Conservation (phyloP, 257 asterid species). For the Scutellaria minor region DNA sequence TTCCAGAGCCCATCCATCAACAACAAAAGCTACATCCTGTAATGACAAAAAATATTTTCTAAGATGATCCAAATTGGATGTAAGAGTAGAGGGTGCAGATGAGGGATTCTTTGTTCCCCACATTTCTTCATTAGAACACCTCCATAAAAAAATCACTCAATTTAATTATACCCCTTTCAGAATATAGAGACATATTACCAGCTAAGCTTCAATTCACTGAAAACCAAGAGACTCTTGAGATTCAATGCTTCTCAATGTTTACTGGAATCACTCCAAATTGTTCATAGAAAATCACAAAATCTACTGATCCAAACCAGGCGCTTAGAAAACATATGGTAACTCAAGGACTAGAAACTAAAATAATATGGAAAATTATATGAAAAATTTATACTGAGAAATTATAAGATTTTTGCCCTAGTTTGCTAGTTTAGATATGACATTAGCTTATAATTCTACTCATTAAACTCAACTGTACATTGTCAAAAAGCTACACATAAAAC, state of each 20-base stretch:
- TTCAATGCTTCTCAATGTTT: not conserved
- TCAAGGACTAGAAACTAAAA: conserved; percentile 8
- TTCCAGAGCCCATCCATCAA: conserved; percentile 99
- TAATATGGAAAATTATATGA: not conserved
- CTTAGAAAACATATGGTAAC: not conserved
- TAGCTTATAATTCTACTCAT: conserved; percentile 14
- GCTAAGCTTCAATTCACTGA: conserved; percentile 6
- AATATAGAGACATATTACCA: conserved; percentile 20
- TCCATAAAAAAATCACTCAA: not conserved
- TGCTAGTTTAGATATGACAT: not conserved
- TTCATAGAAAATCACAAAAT: conserved; percentile 13
- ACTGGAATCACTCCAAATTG: conserved; percentile 1
- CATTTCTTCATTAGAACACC: conserved; percentile 10
- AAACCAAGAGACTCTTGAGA: not conserved
- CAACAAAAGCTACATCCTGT: conserved; percentile 97
- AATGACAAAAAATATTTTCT: conserved; percentile 36
- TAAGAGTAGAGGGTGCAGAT: conserved; percentile 27
- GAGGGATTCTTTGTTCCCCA: not conserved
- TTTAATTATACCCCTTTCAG: conserved; percentile 10
- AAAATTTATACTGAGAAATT: not conserved
- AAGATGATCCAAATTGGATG: conserved; percentile 23
- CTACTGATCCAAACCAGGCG: not conserved
- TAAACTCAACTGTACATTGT: not conserved
- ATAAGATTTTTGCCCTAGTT: not conserved
- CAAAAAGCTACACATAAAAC: not conserved